These are phyloP conservation scores for Penicillium macrosclerotiorum DNA, from an alignment of 495 filamentous ascomycete genomes.

Conservation along the genomic window DNA sequence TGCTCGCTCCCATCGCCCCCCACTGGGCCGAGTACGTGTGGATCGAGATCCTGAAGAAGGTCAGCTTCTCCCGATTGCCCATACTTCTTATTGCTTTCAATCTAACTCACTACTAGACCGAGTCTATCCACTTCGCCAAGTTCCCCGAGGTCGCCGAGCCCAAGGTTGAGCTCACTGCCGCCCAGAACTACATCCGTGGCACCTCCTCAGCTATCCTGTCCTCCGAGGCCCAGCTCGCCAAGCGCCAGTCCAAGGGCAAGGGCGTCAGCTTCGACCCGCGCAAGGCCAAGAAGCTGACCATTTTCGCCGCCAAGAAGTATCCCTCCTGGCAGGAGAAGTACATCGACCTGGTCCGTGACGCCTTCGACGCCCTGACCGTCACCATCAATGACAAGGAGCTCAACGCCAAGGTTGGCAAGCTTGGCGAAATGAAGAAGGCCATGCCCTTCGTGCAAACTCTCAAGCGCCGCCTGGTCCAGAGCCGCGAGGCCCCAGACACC, in stretches of 20 bases:
- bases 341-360: constrained; percentile 73
- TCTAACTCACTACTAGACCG: constrained; percentile 31
- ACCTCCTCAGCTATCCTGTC: constrained; percentile 79
- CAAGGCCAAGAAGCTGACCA: constrained; percentile 85
- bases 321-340: constrained; percentile 91
- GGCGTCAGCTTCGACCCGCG: constrained; percentile 76
- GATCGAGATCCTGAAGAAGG: constrained; percentile 80
- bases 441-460: constrained; percentile 94
- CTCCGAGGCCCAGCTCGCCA: constrained; percentile 80
- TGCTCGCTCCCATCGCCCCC: constrained; percentile 77
- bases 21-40: constrained; percentile 96
- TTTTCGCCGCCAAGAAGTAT: constrained; percentile 74
- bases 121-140: constrained; percentile 73
- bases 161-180: constrained; percentile 64
- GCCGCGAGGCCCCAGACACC: constrained; percentile 50
- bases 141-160: constrained; percentile 71
- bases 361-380: constrained; percentile 55
- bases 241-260: constrained; percentile 85
- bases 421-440: constrained; percentile 91
- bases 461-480: constrained; percentile 71
- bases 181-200: constrained; percentile 73
- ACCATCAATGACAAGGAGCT: constrained; percentile 75
- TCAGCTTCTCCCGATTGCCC: constrained; percentile 22
- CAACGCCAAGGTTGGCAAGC: constrained; percentile 68
- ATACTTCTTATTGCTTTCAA: too few species aligned